Evolutionary conservation across 176 grass and related monocot species (phyloP).

Genomic region (Oryza rufipogon): DNA sequence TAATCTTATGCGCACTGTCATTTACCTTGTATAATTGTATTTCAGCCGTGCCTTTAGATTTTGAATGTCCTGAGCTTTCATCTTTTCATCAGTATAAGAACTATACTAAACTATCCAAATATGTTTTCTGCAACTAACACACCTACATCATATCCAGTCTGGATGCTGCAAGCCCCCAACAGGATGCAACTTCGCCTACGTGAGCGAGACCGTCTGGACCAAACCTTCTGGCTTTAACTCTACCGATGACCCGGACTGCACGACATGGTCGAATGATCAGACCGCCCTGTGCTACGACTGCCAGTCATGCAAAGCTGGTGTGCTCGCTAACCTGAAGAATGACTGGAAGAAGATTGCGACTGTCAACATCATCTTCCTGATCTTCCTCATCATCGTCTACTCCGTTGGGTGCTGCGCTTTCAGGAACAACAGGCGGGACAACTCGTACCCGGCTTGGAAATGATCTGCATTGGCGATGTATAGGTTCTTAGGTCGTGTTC

Average conservation of each 20-base stretch:
- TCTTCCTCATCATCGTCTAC: constrained; percentile 88
- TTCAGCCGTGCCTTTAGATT: neutral
- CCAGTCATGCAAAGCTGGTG: constrained; percentile 81
- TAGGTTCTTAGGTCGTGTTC: neutral
- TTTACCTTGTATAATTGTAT: neutral
- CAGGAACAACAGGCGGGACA: constrained; percentile 79
- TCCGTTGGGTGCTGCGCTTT: constrained; percentile 87
- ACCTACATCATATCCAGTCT: constrained; percentile 51
- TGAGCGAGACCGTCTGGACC: constrained; percentile 65
- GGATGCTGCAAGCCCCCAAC: constrained; percentile 94
- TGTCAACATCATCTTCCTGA: constrained; percentile 79
- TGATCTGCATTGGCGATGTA: constrained; percentile 18
- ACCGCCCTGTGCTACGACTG: constrained; percentile 74
- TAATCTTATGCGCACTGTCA: constrained; percentile 26
- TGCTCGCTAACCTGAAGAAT: constrained; percentile 85
- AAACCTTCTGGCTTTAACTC: constrained; percentile 65
- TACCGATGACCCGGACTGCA: constrained; percentile 56
- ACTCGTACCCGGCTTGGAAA: constrained; percentile 64
- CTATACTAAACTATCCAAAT: neutral
- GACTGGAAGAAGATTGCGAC: constrained; percentile 95
- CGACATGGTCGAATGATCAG: constrained; percentile 71
- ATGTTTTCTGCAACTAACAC: constrained; percentile 23
- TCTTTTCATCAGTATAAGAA: neutral
- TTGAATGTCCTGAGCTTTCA: neutral
- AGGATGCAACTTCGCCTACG: constrained; percentile 73